Conservation (phyloP, 2,329 filamentous ascomycete genomes). For the Colletotrichum spaethianum region DNA sequence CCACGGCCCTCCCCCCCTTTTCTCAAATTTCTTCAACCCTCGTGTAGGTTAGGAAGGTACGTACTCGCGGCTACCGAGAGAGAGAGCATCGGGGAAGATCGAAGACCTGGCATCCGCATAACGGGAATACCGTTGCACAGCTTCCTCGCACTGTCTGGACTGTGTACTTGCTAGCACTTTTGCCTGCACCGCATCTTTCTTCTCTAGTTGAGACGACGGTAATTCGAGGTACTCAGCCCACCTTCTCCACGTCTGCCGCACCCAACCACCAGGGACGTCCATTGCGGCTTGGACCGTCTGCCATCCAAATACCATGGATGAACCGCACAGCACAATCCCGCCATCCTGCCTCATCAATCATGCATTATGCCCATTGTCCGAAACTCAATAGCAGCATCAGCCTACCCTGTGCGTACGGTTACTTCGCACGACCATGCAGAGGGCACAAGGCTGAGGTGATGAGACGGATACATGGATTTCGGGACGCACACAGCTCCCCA, state of each 20-base stretch:
- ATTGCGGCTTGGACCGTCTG: slow-evolving; percentile 35
- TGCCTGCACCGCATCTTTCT: slow-evolving; percentile 9
- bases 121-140: background rate
- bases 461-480: background rate
- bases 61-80: background rate
- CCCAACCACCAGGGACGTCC: background rate
- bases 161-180: background rate
- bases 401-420: no score
- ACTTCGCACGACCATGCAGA: background rate
- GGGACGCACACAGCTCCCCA: background rate
- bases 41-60: background rate
- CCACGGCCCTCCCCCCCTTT: background rate
- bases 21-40: background rate
- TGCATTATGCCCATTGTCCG: slow-evolving; percentile 3
- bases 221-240: slow-evolving; percentile 23
- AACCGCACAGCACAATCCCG: slow-evolving; percentile 4
- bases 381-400: background rate
- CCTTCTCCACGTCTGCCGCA: slow-evolving; percentile 22
- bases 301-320: slow-evolving; percentile 13
- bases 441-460: background rate
- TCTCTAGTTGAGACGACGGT: slow-evolving; percentile 24
- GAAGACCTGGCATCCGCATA: background rate
- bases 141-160: slow-evolving; percentile 1
- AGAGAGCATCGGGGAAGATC: slow-evolving; percentile 5
- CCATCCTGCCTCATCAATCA: slow-evolving; percentile 1